phyloP scores from a whole-genome alignment of 148 eudicot genomes.

The Chenopodium album region DNA sequence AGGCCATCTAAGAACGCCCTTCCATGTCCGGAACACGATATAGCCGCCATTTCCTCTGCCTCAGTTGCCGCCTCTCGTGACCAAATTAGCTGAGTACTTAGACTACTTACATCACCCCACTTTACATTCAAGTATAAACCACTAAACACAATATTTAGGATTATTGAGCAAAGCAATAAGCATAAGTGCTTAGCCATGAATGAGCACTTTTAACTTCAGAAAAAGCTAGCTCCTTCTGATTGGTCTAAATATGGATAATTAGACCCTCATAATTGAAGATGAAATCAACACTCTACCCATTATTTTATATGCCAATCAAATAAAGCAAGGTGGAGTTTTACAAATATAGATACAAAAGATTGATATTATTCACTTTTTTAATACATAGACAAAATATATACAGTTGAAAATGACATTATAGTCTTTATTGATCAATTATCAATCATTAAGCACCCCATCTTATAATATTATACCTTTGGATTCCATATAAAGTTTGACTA shows the following conservation, averaged over 20 bases:
- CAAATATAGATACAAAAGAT: no score
- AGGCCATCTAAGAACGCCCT: slow-evolving; percentile 55
- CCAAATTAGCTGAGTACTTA: slow-evolving; percentile 33
- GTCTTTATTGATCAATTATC: no score
- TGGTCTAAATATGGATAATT: no score
- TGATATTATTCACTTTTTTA: no score
- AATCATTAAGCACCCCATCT: no score
- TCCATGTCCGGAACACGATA: slow-evolving; percentile 66
- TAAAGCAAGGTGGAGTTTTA: no score
- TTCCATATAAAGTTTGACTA: no score
- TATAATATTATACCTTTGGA: no score
- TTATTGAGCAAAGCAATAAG: background rate
- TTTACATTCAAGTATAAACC: background rate
- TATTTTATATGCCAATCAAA: no score
- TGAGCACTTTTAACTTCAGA: background rate
- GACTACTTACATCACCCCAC: background rate
- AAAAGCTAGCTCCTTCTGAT: background rate
- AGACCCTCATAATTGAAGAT: background rate
- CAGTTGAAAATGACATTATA: no score
- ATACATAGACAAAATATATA: no score
- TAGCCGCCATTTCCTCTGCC: slow-evolving; percentile 56
- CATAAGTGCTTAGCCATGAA: slow-evolving; percentile 1
- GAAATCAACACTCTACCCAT: no score
- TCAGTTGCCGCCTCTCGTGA: slow-evolving; percentile 54
- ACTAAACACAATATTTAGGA: slow-evolving; percentile 1